Base-by-base conservation (phyloP, 2,329 filamentous ascomycete species). In the Arachnopeziza araneosa region DNA sequence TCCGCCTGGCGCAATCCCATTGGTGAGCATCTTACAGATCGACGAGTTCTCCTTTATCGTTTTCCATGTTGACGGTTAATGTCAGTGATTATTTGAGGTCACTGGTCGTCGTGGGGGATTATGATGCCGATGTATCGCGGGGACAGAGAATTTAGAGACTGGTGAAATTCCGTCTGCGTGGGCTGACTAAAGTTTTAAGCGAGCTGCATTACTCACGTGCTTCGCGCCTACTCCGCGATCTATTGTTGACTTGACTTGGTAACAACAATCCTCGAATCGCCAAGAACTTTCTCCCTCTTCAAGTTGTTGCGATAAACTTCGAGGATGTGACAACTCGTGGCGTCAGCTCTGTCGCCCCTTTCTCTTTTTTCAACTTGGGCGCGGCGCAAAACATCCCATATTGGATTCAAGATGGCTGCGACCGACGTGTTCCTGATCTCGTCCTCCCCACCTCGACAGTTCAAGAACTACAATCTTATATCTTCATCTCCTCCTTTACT, bases 21-120 rank as follows among this genome's bases (percentile, higher is more conserved):
- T 44, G 23, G 50, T 50, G 52, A 54, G 26, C 62, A 70, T 80
- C 88, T 81, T 88, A 96, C 91, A 96, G 92, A 84, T 98, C 93
- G 80, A 98, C 95, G 83, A 97, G 93, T 82, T 98, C 92, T 84
- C 93, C 93, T 83, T 92, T 92, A 85, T 98, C 95, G 92, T 99
- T 99, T 87, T 99, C 95, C 95, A 98, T 99, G 82, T 85, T 93
- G 36, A 44, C 36, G 36, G 36, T 44, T 17, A 12, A 14, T 44
- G 6, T 17, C 36, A 44, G 36, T 44, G 36, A 44, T 44, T 44
- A 44, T 44, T 30, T 30, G 26, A 30, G 26, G 26, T 30, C 26
- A 30, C 36, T 44, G 36, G 36, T 44, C 36, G 36, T 44, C 36
- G 36, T 44, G 17, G 36, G 36, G 3, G 36, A 12, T 44, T 5